Evolutionary conservation across 257 asterid genomes (phyloP).

Genomic region (Petunia axillaris): DNA sequence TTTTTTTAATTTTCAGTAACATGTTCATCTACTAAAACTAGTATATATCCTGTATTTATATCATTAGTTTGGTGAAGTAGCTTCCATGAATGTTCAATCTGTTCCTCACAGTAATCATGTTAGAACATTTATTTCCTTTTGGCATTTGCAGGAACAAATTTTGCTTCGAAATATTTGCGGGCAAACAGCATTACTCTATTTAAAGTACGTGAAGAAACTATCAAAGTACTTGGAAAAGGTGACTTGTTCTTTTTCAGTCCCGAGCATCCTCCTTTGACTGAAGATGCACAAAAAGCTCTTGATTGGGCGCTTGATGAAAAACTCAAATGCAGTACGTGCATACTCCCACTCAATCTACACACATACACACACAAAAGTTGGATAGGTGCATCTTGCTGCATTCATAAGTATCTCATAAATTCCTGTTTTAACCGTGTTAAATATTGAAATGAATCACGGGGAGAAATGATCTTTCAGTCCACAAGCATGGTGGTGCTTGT

Average conservation of each 20-base stretch:
- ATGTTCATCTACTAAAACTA: neutral
- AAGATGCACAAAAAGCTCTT: constrained; percentile 65
- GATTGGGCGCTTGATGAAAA: constrained; percentile 74
- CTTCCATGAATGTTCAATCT: constrained; percentile 1
- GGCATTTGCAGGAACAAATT: constrained; percentile 59
- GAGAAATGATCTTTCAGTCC: neutral
- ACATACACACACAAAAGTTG: neutral
- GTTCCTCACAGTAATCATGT: constrained; percentile 2
- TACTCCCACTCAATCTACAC: neutral
- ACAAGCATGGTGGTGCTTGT: constrained; percentile 8
- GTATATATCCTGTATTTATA: neutral
- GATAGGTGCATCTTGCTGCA: neutral
- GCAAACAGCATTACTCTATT: constrained; percentile 61
- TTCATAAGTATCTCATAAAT: neutral
- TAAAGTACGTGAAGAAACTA: constrained; percentile 68
- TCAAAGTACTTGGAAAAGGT: constrained; percentile 50
- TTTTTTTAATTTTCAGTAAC: neutral
- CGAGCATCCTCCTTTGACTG: constrained; percentile 68
- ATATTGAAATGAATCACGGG: neutral
- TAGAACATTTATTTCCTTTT: neutral
- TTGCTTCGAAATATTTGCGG: constrained; percentile 63
- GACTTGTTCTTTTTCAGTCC: constrained; percentile 51
- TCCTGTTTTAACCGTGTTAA: neutral
- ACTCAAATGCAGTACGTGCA: constrained; percentile 53
- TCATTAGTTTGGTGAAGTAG: constrained; percentile 6